Conservation (phyloP, 805 yeast genomes). For the Metschnikowia bowlesiae region DNA sequence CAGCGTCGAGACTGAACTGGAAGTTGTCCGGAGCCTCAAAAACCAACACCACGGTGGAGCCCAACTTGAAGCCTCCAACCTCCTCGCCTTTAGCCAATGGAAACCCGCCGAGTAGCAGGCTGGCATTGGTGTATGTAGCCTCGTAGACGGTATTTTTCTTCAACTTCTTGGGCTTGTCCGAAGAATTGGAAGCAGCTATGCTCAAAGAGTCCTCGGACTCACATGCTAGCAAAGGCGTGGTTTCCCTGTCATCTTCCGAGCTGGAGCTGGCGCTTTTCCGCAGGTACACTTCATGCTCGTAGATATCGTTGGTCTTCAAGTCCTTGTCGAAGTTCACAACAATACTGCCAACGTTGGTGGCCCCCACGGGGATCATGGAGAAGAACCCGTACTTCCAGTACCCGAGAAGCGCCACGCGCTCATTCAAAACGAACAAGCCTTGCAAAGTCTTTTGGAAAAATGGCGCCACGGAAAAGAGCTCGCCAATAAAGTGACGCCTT, state of each 20-base stretch:
- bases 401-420: constrained; percentile 91
- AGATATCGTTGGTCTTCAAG: constrained; percentile 74
- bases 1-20: constrained; percentile 60
- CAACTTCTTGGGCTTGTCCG: constrained; percentile 30
- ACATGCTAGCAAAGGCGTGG: constrained; percentile 3
- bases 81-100: constrained; percentile 91
- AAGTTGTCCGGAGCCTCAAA: constrained; percentile 91
- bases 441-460: constrained; percentile 85
- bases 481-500: constrained; percentile 95
- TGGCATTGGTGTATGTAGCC: constrained; percentile 84
- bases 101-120: constrained; percentile 71
- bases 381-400: constrained; percentile 97
- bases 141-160: constrained; percentile 84
- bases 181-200: constrained; percentile 1
- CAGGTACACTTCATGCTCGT: constrained; percentile 45
- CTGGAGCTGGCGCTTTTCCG: constrained; percentile 11
- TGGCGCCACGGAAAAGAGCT: constrained; percentile 93
- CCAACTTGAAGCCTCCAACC: constrained; percentile 95
- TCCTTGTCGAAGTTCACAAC: constrained; percentile 88
- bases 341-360: constrained; percentile 96
- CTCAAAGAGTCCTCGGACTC: not conserved
- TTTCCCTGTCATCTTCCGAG: constrained; percentile 6
- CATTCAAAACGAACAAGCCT: constrained; percentile 86
- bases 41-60: constrained; percentile 93
- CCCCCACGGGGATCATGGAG: constrained; percentile 99